These are phyloP conservation scores for Neonectria sp. DNA, from an alignment of 2,329 filamentous ascomycete genomes.

Conservation along the genomic window DNA sequence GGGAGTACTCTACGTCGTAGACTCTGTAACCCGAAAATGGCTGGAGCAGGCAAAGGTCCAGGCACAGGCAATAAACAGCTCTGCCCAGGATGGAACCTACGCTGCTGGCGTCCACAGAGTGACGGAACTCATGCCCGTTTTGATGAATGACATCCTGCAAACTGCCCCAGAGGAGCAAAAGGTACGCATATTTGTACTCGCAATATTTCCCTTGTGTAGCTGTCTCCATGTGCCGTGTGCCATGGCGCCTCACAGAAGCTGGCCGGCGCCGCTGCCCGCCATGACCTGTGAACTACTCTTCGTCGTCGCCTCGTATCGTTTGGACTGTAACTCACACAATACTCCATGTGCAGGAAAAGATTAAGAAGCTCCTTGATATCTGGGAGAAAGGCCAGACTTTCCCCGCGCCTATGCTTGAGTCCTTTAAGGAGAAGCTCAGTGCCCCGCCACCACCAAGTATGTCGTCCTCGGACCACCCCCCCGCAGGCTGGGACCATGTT, in stretches of 20 bases:
- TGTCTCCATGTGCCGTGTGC: constrained; percentile 34
- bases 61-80: constrained; percentile 84
- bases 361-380: constrained; percentile 93
- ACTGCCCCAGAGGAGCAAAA: constrained; percentile 94
- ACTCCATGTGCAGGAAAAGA: constrained; percentile 84
- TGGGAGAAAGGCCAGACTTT: constrained; percentile 98
- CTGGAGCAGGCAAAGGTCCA: constrained; percentile 93
- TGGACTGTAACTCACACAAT: constrained; percentile 58
- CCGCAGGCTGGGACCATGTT: constrained; percentile 9
- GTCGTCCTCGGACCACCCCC: constrained; percentile 51
- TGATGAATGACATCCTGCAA: constrained; percentile 96
- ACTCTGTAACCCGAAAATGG: constrained; percentile 99
- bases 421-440: constrained; percentile 86
- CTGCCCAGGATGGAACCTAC: constrained; percentile 91
- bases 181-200: constrained; percentile 75
- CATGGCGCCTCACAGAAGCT: constrained; percentile 33
- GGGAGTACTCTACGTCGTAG: constrained; percentile 99
- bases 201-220: constrained; percentile 43
- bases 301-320: constrained; percentile 32
- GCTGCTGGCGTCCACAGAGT: constrained; percentile 96
- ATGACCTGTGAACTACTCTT: constrained; percentile 37
- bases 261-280: constrained; percentile 26
- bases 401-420: constrained; percentile 81
- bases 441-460: constrained; percentile 75
- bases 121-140: constrained; percentile 90